Evolutionary conservation across 495 filamentous ascomycete species (phyloP).

Genomic region (Aspergillus taichungensis): DNA sequence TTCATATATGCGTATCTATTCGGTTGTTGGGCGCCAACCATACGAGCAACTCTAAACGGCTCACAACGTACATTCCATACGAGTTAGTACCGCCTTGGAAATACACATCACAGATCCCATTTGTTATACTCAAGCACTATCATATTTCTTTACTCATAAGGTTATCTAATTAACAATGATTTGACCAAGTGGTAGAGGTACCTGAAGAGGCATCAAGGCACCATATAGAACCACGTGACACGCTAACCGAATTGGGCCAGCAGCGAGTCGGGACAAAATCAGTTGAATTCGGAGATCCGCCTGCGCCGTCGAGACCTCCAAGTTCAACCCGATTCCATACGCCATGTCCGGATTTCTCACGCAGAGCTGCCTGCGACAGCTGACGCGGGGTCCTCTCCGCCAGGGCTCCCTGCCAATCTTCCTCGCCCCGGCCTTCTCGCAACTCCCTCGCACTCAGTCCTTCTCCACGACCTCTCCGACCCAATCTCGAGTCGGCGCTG

Average conservation of each 20-base stretch:
- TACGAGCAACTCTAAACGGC: too few species aligned
- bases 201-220: too few species aligned
- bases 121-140: too few species aligned
- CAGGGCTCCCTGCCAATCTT: slow-evolving; percentile 51
- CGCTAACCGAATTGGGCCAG: slow-evolving; percentile 23
- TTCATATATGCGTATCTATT: too few species aligned
- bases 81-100: too few species aligned
- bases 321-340: slow-evolving; percentile 12
- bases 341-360: slow-evolving; percentile 28
- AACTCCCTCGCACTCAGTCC: slow-evolving; percentile 38
- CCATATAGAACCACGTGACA: slow-evolving; percentile 20
- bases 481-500: slow-evolving; percentile 74
- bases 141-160: too few species aligned
- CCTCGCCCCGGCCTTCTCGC: slow-evolving; percentile 65
- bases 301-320: slow-evolving; percentile 11
- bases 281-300: slow-evolving; percentile 18
- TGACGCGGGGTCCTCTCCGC: slow-evolving; percentile 25
- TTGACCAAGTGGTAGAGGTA: too few species aligned
- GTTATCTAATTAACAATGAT: too few species aligned
- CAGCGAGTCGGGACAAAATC: slow-evolving; percentile 28
- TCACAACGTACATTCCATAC: too few species aligned
- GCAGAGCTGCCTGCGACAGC: slow-evolving; percentile 36
- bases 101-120: too few species aligned
- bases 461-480: slow-evolving; percentile 62
- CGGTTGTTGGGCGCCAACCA: too few species aligned